Conservation (phyloP, 306 rosid genomes). For the Fagus sylvatica region DNA sequence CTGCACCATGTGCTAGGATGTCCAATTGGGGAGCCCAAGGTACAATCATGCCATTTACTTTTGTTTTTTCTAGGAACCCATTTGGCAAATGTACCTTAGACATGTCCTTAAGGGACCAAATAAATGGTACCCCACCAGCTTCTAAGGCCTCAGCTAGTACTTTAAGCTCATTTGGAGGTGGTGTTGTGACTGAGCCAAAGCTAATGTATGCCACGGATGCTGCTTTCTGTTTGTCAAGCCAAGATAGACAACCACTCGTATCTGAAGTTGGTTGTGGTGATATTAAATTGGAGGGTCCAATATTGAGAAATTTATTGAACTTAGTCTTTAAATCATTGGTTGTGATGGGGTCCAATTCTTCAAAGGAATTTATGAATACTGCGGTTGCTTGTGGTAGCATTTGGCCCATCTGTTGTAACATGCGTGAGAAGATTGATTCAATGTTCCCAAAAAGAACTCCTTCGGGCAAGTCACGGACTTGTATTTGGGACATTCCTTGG, state of each 20-base stretch:
- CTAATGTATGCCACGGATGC: constrained; percentile 31
- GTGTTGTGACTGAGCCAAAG: constrained; percentile 34
- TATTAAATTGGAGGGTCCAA: constrained; percentile 33
- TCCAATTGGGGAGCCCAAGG: constrained; percentile 28
- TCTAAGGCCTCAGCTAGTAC: constrained; percentile 24
- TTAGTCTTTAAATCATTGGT: constrained; percentile 31
- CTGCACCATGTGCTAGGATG: constrained; percentile 11
- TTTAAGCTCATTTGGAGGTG: constrained; percentile 30
- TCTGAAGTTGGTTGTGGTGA: neutral
- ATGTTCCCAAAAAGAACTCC: constrained; percentile 34
- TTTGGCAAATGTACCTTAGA: constrained; percentile 12
- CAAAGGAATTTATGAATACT: constrained; percentile 33
- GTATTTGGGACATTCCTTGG: constrained; percentile 30
- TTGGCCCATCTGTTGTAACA: constrained; percentile 33
- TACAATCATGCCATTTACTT: constrained; percentile 20
- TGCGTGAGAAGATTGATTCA: constrained; percentile 29
- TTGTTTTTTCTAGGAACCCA: constrained; percentile 12
- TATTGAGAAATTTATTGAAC: constrained; percentile 26
- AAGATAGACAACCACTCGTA: constrained; percentile 19
- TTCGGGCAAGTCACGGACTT: constrained; percentile 24
- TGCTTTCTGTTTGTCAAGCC: constrained; percentile 30
- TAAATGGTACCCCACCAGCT: constrained; percentile 18
- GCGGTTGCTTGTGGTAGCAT: constrained; percentile 34
- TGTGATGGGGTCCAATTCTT: constrained; percentile 26
- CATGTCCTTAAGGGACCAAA: constrained; percentile 27